Evolutionary conservation across 202 grass and related monocot genomes (phyloP), one percentile per base, ranked within the genome.

Genomic region (Eragrostis tef): DNA sequence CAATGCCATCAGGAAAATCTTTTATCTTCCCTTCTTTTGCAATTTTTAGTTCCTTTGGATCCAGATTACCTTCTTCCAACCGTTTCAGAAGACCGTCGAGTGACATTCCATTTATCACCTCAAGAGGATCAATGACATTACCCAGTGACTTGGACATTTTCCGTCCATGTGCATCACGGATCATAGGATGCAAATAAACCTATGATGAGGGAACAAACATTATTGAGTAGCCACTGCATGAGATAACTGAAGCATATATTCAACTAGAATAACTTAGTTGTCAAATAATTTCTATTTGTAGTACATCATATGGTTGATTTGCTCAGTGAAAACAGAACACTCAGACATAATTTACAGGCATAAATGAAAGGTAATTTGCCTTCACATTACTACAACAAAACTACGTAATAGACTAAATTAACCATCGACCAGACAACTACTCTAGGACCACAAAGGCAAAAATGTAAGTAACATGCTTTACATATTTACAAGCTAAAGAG

Each of bases 61-160:
- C 95, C 44, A 98, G 80, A 86, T 98, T 98, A 60, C 92, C 88
- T 84, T 87, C 80, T 86, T 94, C 92, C 56, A 98, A 82, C 25
- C 74, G 79, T 89, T 93, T 93, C 59, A 94, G 84, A 24, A 98
- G 90, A 44, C 88, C 90, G 67, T 91, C 86, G 16, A 90, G 84
- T 74, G 88, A 54, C 15, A 91, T 84, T 26, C 95, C 95, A 81
- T 94, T 91, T 87, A 94, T 98, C 66, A 98, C 90, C 19, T 98
- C 92, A 63, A 98, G 86, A 42, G 95, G 95, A 81, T 94, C 95
- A 75, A 98, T 61, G 13, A 94, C 92, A 27, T 98, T 98, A 31
- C 95, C 95, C 67, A 94, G 85, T 20, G 92, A 98, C 60, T 98
- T 98, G 49, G 92, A 95, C 90, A 98, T 94, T 76, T 98, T 98